These are phyloP conservation scores for Geranomyces variabilis DNA, from an alignment of 192 early-diverging fungal genomes.

Conservation along the genomic window DNA sequence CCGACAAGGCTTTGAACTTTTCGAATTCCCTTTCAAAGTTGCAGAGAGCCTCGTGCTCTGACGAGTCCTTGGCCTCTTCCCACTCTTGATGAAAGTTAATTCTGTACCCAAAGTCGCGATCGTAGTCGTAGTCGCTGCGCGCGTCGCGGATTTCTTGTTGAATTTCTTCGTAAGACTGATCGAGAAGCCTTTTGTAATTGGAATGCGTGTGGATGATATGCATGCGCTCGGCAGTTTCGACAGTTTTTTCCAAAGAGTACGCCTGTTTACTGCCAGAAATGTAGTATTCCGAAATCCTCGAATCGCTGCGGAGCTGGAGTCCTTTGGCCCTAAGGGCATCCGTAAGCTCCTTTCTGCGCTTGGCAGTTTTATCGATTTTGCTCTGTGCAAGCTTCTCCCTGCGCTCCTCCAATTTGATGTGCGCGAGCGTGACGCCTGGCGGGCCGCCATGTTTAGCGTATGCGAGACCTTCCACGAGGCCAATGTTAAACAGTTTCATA, in stretches of 20 bases:
- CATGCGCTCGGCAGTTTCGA: not conserved
- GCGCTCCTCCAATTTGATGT: not conserved
- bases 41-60: not conserved
- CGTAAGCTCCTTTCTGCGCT: not conserved
- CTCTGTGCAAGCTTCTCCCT: not conserved
- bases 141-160: not conserved
- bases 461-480: not conserved
- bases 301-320: not conserved
- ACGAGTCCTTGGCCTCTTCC: not conserved
- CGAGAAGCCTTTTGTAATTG: not conserved
- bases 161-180: not conserved
- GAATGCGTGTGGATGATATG: constrained; percentile 9
- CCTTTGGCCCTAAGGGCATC: not conserved
- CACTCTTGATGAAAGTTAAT: not conserved
- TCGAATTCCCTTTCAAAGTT: not conserved
- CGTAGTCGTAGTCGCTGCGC: not conserved
- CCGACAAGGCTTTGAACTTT: not conserved
- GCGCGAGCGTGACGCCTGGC: not conserved
- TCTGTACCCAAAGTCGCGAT: not conserved
- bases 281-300: not conserved
- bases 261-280: not conserved
- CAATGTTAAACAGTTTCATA: not conserved
- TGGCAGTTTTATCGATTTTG: not conserved
- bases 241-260: not conserved
- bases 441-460: constrained; percentile 9